Evolutionary conservation across 148 eudicot genomes (phyloP).

Genomic region (Pouteria glomerata): DNA sequence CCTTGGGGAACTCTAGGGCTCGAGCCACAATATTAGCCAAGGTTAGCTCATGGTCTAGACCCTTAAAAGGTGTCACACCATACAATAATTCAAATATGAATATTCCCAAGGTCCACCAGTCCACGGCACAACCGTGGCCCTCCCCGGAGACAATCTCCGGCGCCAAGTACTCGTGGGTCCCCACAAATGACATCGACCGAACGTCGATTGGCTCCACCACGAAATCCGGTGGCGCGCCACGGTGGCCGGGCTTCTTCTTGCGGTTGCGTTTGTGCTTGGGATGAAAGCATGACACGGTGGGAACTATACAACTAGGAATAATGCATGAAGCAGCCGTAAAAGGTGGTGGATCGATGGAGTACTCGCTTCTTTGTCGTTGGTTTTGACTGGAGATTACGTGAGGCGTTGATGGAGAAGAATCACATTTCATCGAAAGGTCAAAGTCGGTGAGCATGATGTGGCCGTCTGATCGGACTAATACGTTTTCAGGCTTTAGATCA

Average conservation of each 20-base stretch:
- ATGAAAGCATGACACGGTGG: slow-evolving; percentile 65
- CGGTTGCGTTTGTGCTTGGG: slow-evolving; percentile 58
- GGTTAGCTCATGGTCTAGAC: slow-evolving; percentile 78
- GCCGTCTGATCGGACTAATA: slow-evolving; percentile 73
- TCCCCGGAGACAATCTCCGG: slow-evolving; percentile 96
- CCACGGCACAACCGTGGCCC: slow-evolving; percentile 97
- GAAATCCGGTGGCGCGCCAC: slow-evolving; percentile 54
- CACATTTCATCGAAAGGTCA: slow-evolving; percentile 71
- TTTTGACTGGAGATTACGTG: slow-evolving; percentile 47
- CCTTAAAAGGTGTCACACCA: slow-evolving; percentile 89
- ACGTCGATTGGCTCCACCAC: slow-evolving; percentile 85
- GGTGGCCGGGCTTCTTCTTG: slow-evolving; percentile 48
- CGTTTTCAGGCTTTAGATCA: slow-evolving; percentile 80
- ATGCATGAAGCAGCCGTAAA: slow-evolving; percentile 72
- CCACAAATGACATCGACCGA: slow-evolving; percentile 97
- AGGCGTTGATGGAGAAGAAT: slow-evolving; percentile 63
- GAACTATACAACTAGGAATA: slow-evolving; percentile 79
- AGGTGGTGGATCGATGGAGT: slow-evolving; percentile 18
- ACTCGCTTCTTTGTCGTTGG: neutral
- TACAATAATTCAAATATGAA: slow-evolving; percentile 77
- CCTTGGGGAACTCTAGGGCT: slow-evolving; percentile 92
- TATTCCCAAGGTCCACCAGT: slow-evolving; percentile 96
- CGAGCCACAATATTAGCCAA: slow-evolving; percentile 90
- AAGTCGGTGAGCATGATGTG: slow-evolving; percentile 84
- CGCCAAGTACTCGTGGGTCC: slow-evolving; percentile 95